Evolutionary conservation across 176 grass and related monocot genomes (phyloP).

Genomic region (Oryza rufipogon): DNA sequence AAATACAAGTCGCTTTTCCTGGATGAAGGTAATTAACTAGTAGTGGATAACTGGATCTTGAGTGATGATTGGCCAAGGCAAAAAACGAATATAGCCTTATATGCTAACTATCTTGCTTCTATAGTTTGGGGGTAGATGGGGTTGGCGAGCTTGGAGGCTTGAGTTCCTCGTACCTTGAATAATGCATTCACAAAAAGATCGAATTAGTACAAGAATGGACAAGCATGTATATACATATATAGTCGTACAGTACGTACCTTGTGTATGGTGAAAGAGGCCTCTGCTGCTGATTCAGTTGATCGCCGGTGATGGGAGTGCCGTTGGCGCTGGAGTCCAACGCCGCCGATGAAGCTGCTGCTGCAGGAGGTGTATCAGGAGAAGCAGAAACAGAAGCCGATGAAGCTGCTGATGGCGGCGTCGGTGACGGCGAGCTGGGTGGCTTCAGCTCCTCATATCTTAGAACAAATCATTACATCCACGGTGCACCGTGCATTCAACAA

Average conservation of each 20-base stretch:
- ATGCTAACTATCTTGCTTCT: background rate
- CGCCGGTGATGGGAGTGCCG: slow-evolving; percentile 4
- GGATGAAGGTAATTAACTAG: too few relatives aligned
- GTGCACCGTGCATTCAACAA: background rate
- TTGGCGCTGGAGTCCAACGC: slow-evolving; percentile 17
- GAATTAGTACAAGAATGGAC: background rate
- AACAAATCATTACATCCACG: background rate
- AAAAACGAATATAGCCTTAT: too few relatives aligned
- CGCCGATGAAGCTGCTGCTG: background rate
- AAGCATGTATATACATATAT: background rate
- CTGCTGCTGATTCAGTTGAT: background rate
- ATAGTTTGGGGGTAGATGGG: slow-evolving; percentile 32
- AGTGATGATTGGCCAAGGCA: too few relatives aligned
- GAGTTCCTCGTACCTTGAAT: slow-evolving; percentile 38
- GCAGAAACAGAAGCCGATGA: background rate
- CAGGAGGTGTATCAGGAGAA: background rate
- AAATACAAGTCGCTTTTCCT: too few relatives aligned
- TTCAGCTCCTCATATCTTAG: slow-evolving; percentile 45
- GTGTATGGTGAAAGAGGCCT: slow-evolving; percentile 37
- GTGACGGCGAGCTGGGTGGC: slow-evolving; percentile 34
- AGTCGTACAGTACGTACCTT: background rate
- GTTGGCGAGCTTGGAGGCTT: slow-evolving; percentile 44
- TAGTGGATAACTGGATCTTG: too few relatives aligned
- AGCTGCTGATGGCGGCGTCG: slow-evolving; percentile 11
- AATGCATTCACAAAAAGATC: background rate